A percentile compares a stretch with the other conserved stretches of the same genome.
phyloP scores from a whole-genome alignment of 352 stramenopile genomes.

The Phytophthora aleatoria region DNA sequence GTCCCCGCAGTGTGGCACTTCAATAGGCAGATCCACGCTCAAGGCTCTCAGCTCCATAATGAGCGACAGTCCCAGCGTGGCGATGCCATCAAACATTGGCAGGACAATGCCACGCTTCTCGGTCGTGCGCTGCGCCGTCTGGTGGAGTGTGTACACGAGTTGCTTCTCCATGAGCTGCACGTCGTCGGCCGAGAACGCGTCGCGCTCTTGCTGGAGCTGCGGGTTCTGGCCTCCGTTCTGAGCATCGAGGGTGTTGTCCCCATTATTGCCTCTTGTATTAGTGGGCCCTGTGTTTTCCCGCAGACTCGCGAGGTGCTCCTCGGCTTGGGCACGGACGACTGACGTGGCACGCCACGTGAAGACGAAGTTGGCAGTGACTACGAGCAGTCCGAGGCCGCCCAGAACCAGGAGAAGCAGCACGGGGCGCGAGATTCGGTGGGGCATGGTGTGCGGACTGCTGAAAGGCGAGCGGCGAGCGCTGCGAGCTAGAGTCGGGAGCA shows the following conservation, averaged over 20 bases:
- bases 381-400: conserved; percentile 24
- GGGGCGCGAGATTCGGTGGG: conserved; percentile 16
- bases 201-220: conserved; percentile 3
- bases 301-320: conserved; percentile 23
- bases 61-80: conserved; percentile 54
- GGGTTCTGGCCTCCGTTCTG: conserved; percentile 3
- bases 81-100: conserved; percentile 57
- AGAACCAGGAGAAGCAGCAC: conserved; percentile 26
- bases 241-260: background rate
- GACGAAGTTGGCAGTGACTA: conserved; percentile 35
- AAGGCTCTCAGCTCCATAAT: conserved; percentile 62
- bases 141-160: conserved; percentile 40
- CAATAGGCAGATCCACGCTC: conserved; percentile 52
- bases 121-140: conserved; percentile 30
- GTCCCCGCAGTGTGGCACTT: conserved; percentile 70
- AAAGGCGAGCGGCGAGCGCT: conserved; percentile 21
- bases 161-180: conserved; percentile 37
- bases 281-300: conserved; percentile 2
- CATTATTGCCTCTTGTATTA: background rate
- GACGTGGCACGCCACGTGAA: conserved; percentile 36
- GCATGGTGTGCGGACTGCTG: conserved; percentile 32
- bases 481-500: conserved; percentile 33
- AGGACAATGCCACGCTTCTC: conserved; percentile 61
- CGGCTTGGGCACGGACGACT: conserved; percentile 5
- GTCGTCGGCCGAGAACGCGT: conserved; percentile 23